Evolutionary conservation across 176 grass and related monocot genomes (phyloP).

Genomic region (Cenchrus fungigraminus): DNA sequence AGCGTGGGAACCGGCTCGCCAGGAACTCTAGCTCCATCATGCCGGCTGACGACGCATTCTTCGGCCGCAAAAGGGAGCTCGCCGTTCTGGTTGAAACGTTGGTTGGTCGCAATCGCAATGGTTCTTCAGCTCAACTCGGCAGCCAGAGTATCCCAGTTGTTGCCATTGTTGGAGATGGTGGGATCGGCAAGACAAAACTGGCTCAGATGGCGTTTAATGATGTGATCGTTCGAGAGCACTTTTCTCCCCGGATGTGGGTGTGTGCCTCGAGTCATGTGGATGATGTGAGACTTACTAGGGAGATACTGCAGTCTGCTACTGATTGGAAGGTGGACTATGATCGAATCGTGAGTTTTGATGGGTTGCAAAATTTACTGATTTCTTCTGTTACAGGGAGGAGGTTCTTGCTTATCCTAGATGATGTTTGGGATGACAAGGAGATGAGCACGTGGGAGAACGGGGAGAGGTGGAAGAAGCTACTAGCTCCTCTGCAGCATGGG

Average conservation of each 20-base stretch:
- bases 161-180: conserved; percentile 49
- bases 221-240: conserved; percentile 18
- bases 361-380: conserved; percentile 27
- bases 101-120: neutral
- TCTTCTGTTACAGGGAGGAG: conserved; percentile 25
- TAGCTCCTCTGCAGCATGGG: conserved; percentile 38
- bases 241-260: conserved; percentile 49
- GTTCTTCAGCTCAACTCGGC: neutral
- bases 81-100: conserved; percentile 20
- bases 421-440: conserved; percentile 52
- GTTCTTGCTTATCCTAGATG: conserved; percentile 64
- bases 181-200: conserved; percentile 55
- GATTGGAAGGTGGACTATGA: conserved; percentile 15
- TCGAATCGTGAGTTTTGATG: conserved; percentile 22
- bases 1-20: neutral
- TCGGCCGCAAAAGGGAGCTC: conserved; percentile 28
- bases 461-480: conserved; percentile 31
- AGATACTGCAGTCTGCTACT: conserved; percentile 37
- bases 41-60: neutral
- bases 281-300: conserved; percentile 31
- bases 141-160: conserved; percentile 33
- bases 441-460: neutral
- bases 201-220: conserved; percentile 45
- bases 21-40: conserved; percentile 30
- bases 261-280: conserved; percentile 28